Evolutionary conservation across 2,329 filamentous ascomycete genomes (phyloP).

Genomic region (Cladosporium austrohemisphaericum): DNA sequence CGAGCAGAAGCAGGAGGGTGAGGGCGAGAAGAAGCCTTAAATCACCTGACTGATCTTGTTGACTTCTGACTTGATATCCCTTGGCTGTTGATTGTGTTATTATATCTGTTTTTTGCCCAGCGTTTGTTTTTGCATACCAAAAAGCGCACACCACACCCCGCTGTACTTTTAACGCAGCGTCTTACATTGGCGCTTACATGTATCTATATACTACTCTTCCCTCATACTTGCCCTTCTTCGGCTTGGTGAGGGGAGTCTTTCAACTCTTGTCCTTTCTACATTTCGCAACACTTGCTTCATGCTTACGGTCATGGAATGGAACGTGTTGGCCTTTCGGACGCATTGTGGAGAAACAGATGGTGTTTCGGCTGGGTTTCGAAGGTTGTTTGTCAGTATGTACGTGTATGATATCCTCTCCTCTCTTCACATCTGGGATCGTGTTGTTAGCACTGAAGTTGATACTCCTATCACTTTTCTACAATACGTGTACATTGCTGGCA

Average conservation of each 20-base stretch:
- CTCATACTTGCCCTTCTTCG: constrained; percentile 4
- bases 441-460: neutral
- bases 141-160: constrained; percentile 5
- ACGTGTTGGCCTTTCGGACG: too few relatives aligned
- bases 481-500: too few relatives aligned
- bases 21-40: constrained; percentile 72
- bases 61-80: constrained; percentile 8
- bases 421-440: neutral
- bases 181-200: constrained; percentile 11
- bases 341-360: too few relatives aligned
- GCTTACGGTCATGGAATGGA: too few relatives aligned
- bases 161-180: constrained; percentile 14
- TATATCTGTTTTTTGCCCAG: constrained; percentile 11
- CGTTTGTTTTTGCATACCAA: constrained; percentile 14
- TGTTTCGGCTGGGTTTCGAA: too few relatives aligned
- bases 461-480: neutral
- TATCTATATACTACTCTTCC: constrained; percentile 11
- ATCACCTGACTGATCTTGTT: constrained; percentile 24
- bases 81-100: constrained; percentile 7
- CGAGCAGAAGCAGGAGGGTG: constrained; percentile 43
- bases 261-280: neutral
- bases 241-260: constrained; percentile 10
- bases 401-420: constrained; percentile 7
- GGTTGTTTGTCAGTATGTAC: neutral
- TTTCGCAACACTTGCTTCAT: neutral